phyloP scores from a whole-genome alignment of 495 filamentous ascomycete genomes.

The Thermothielavioides terrestris region DNA sequence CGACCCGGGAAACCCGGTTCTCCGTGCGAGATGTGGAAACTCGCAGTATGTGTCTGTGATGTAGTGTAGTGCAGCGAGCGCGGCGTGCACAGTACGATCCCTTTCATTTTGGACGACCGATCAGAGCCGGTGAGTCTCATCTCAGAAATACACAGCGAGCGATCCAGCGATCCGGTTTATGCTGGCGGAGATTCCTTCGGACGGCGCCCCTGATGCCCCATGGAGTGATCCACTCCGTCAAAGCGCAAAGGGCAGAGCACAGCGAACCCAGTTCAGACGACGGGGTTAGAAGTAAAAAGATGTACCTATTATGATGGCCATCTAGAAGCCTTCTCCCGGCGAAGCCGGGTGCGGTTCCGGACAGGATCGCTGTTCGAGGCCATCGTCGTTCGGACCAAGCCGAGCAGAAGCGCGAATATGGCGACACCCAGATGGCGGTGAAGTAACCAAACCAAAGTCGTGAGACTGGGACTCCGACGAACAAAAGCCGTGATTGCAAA shows the following conservation, averaged over 20 bases:
- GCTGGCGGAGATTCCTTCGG: background rate
- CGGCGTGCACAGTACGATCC: no score
- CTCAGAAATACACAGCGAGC: background rate
- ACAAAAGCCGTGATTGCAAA: no score
- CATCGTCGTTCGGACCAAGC: background rate
- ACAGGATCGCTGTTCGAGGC: background rate
- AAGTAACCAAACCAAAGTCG: no score
- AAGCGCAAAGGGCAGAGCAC: background rate
- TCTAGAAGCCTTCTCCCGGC: constrained; percentile 4
- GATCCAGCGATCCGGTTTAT: constrained; percentile 7
- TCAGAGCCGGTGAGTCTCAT: constrained; percentile 10
- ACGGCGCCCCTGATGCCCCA: background rate
- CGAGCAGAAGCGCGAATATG: background rate
- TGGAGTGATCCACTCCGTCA: background rate
- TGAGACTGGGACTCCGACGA: no score
- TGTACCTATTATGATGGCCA: constrained; percentile 1
- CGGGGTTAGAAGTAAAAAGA: background rate
- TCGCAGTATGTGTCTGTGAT: no score
- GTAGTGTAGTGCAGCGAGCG: no score
- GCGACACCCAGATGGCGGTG: no score
- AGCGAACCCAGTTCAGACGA: constrained; percentile 1
- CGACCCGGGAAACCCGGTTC: no score
- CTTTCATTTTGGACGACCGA: background rate
- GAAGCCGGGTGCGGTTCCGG: background rate
- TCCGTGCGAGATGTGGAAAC: no score